Evolutionary conservation across 2,329 filamentous ascomycete genomes (phyloP).

Genomic region (Cordyceps pruinosa): DNA sequence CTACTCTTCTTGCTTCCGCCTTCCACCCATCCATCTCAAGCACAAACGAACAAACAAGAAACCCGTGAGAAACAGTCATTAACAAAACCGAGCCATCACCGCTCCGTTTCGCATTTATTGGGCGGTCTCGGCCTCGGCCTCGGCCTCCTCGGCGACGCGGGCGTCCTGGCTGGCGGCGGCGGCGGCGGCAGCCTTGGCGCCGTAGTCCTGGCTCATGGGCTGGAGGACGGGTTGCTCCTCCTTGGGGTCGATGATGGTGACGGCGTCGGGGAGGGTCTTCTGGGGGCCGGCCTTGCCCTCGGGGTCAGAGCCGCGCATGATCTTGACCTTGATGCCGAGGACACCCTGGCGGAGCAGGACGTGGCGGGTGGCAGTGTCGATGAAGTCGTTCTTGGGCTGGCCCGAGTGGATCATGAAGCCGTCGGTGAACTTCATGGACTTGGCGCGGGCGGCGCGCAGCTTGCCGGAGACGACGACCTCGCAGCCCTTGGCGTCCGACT

Average conservation of each 20-base stretch:
- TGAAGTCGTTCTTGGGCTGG: constrained; percentile 99
- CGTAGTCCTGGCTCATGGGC: constrained; percentile 97
- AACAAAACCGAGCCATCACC: constrained; percentile 9
- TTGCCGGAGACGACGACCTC: constrained; percentile 99
- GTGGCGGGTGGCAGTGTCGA: constrained; percentile 96
- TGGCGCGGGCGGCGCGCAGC: constrained; percentile 96
- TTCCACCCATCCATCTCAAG: constrained; percentile 12
- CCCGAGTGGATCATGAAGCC: constrained; percentile 99
- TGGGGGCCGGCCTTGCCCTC: constrained; percentile 97
- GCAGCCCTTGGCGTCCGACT: constrained; percentile 98
- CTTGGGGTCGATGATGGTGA: constrained; percentile 99
- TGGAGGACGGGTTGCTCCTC: constrained; percentile 94
- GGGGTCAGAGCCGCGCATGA: constrained; percentile 99
- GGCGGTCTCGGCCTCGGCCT: constrained; percentile 45
- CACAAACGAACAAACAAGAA: neutral
- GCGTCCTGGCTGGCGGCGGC: constrained; percentile 60
- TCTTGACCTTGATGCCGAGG: constrained; percentile 99
- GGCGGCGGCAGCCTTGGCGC: constrained; percentile 70
- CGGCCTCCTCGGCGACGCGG: constrained; percentile 52
- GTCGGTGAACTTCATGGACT: constrained; percentile 99
- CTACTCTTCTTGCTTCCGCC: constrained; percentile 10
- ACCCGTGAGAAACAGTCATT: constrained; percentile 9
- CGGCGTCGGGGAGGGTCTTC: constrained; percentile 95
- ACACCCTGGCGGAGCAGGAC: constrained; percentile 99
- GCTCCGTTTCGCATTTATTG: constrained; percentile 26